phyloP scores from a whole-genome alignment of 805 yeast species.

The Lipomyces chichibuensis region DNA sequence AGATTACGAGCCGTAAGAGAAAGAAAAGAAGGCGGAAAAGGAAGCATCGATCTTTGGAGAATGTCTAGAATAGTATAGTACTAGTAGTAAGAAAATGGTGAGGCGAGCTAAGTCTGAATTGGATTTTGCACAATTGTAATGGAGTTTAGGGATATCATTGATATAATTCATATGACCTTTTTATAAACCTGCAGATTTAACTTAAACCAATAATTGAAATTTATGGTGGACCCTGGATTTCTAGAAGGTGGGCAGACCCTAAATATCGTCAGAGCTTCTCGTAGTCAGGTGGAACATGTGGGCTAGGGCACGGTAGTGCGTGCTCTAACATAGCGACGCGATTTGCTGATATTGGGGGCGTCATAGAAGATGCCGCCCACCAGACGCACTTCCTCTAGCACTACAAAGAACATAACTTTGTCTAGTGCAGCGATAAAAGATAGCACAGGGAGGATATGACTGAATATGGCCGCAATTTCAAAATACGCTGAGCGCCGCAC shows the following conservation, averaged over 20 bases:
- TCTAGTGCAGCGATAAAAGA: neutral
- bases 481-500: neutral
- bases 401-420: neutral
- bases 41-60: neutral
- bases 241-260: neutral
- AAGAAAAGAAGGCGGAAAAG: neutral
- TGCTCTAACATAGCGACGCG: constrained; percentile 3
- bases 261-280: neutral
- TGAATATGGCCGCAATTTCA: neutral
- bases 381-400: neutral
- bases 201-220: too few relatives aligned
- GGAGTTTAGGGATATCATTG: neutral
- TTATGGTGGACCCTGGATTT: too few relatives aligned
- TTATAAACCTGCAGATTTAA: too few relatives aligned
- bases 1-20: neutral
- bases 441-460: neutral
- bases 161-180: neutral
- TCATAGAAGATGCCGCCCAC: neutral
- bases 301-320: constrained; percentile 1
- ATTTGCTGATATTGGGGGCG: constrained; percentile 16
- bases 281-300: neutral
- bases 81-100: neutral
- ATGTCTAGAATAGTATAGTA: neutral
- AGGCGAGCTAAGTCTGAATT: neutral
- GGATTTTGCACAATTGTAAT: neutral